A percentile compares a stretch with the other conserved stretches of the same genome.
Conservation (phyloP, 2,329 filamentous ascomycete genomes). For the Nigrospora osmanthi region DNA sequence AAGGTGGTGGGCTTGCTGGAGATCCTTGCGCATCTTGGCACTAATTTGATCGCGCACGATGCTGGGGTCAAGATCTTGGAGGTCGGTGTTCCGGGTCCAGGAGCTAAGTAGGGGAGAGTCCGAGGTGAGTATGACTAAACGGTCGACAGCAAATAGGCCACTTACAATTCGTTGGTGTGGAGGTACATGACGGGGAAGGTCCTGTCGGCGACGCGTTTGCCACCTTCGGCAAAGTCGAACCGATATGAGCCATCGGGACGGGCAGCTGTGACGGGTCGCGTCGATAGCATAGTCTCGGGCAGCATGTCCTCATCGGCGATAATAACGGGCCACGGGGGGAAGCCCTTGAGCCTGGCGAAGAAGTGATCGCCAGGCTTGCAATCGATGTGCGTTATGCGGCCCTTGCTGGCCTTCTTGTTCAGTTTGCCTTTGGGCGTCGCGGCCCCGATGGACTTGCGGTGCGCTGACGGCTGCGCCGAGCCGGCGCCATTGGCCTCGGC, state of each 20-base stretch:
- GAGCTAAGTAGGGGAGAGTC: constrained; percentile 46
- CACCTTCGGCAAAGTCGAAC: constrained; percentile 79
- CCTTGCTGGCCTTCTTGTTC: constrained; percentile 77
- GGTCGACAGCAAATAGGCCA: constrained; percentile 14
- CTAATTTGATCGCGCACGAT: constrained; percentile 61
- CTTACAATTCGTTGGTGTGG: constrained; percentile 94
- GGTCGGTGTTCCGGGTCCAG: constrained; percentile 81
- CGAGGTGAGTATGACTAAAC: constrained; percentile 4
- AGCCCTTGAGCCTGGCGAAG: constrained; percentile 89
- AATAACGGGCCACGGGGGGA: constrained; percentile 89
- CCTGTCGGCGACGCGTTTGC: constrained; percentile 76
- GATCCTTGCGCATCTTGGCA: constrained; percentile 72
- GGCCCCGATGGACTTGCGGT: constrained; percentile 66
- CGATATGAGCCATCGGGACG: constrained; percentile 79
- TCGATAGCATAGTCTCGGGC: constrained; percentile 65
- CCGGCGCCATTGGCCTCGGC: constrained; percentile 8
- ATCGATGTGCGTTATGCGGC: constrained; percentile 63
- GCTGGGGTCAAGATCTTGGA: constrained; percentile 69
- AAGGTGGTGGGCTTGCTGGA: constrained; percentile 72
- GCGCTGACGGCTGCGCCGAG: constrained; percentile 19
- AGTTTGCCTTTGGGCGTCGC: constrained; percentile 65
- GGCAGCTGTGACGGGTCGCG: constrained; percentile 76
- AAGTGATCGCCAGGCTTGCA: constrained; percentile 88
- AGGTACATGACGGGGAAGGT: constrained; percentile 95
- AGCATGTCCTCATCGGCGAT: constrained; percentile 94